Base-by-base conservation (phyloP, 768 basidiomycete genomes). In the Rhizopogon vesiculosus region DNA sequence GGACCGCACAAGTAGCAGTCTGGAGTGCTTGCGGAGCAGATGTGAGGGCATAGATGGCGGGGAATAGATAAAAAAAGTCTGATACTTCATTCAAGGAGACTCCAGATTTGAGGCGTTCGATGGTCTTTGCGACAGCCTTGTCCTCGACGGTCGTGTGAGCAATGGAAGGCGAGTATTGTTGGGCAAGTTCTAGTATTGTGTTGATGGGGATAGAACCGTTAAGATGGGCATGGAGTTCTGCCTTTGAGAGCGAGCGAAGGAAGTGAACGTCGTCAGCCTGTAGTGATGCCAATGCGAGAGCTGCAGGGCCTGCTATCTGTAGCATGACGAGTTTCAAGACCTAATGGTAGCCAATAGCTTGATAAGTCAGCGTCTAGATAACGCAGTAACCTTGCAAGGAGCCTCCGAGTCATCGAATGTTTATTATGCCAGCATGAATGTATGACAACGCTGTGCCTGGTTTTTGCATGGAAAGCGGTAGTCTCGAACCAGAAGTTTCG, bases 201-300 rank as follows among this genome's bases (percentile, higher is more conserved):
- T 70, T 51, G 25, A 91, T 70, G 1, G 91, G 91, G 35, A 93
- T 92, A 9, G 84, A 93, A 0, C 91, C 91, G 61, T 92, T 92
- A 4, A 92, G 79, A 64, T 93, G 91, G 0, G 91, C 91, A 58
- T 93, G 91, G 0, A 93, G 78, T 64, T 94, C 91, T 1, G 91
- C 89, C 68, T 93, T 93, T 9, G 87, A 87, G 0, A 92, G 76
- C 1, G 58, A 55, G 46, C 80, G 74, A 42, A 93, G 72, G 67
- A 92, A 93, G 5, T 66, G 38, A 22, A 85, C 49, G 59, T 91
- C 84, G 6, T 69, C 58, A 0, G 72, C 59, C 9, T 73, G 72
- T 22, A 92, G 76, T 1, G 83, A 79, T 1, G 62, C 65, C 12
- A 91, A 69, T 0, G 91, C 91, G 0, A 56, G 61, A 0, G 77